Conservation (phyloP, 176 grass and related monocot genomes). For the Oryza punctata region DNA sequence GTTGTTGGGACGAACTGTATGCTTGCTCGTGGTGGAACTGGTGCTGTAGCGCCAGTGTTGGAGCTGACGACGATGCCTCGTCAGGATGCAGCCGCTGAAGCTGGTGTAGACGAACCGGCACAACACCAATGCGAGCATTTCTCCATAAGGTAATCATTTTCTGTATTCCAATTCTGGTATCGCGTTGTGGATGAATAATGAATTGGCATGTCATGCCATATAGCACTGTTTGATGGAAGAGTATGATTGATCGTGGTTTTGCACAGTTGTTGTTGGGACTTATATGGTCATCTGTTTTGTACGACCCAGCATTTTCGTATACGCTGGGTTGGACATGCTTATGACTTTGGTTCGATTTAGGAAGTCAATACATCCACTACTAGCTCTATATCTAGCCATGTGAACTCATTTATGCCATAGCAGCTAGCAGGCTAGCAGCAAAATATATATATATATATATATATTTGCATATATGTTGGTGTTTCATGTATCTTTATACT, state of each 20-base stretch:
- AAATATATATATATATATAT: neutral
- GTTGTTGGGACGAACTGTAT: conserved; percentile 23
- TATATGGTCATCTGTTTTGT: conserved; percentile 1
- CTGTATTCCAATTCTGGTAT: neutral
- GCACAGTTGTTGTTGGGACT: neutral
- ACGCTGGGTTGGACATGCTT: neutral
- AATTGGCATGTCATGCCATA: conserved; percentile 21
- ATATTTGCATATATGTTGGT: neutral
- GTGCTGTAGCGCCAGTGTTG: neutral
- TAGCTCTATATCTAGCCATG: neutral
- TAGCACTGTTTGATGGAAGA: conserved; percentile 19
- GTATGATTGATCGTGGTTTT: neutral
- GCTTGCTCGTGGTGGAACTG: conserved; percentile 27
- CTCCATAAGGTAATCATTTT: conserved; percentile 67
- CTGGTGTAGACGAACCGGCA: conserved; percentile 8
- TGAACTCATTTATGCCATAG: conserved; percentile 1
- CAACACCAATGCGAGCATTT: conserved; percentile 69
- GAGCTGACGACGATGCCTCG: conserved; percentile 18
- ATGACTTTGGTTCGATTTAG: neutral
- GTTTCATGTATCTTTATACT: conserved; percentile 13
- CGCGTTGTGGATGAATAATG: conserved; percentile 21
- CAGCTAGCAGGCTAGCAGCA: neutral
- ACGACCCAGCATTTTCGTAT: neutral
- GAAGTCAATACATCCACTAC: neutral
- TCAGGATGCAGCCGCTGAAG: conserved; percentile 29